phyloP scores from a whole-genome alignment of 805 yeast species.

The Barnettozyma populi region DNA sequence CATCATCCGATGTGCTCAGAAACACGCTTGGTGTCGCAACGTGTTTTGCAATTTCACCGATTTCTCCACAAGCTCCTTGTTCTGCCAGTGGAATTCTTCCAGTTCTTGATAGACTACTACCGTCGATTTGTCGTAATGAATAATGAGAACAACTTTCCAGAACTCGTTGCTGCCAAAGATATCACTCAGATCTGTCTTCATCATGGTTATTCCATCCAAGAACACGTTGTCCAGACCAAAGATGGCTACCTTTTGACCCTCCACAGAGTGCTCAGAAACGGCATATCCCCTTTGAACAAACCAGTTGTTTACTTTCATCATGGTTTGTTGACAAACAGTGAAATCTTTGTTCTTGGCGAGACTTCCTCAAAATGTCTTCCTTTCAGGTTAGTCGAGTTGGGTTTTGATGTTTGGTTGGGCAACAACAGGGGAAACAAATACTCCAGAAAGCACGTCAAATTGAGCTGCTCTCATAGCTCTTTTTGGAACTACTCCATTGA shows the following conservation, averaged over 20 bases:
- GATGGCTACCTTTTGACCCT: conserved; percentile 75
- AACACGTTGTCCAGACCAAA: conserved; percentile 67
- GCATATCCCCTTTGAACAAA: conserved; percentile 36
- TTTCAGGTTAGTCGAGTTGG: conserved; percentile 66
- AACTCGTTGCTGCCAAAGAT: conserved; percentile 4
- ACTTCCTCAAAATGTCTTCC: conserved; percentile 55
- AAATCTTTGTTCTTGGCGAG: conserved; percentile 64
- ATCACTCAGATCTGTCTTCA: conserved; percentile 5
- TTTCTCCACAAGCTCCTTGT: neutral
- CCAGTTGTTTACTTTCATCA: conserved; percentile 82
- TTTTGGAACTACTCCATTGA: conserved; percentile 93
- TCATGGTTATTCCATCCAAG: conserved; percentile 64
- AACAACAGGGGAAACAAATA: conserved; percentile 92
- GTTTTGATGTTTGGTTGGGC: conserved; percentile 94
- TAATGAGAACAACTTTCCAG: neutral
- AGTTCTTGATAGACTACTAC: neutral
- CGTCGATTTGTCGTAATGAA: neutral
- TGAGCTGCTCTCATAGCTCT: conserved; percentile 32
- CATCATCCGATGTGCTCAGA: neutral
- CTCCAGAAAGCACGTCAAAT: conserved; percentile 66
- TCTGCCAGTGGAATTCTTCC: conserved; percentile 1
- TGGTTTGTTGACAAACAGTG: conserved; percentile 66
- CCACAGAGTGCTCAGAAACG: conserved; percentile 42
- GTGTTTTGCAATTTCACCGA: neutral
- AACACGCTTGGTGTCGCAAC: neutral